Evolutionary conservation across 495 filamentous ascomycete species (phyloP), one percentile per base, ranked within the genome.

Genomic region (Chaetomium fimeti): DNA sequence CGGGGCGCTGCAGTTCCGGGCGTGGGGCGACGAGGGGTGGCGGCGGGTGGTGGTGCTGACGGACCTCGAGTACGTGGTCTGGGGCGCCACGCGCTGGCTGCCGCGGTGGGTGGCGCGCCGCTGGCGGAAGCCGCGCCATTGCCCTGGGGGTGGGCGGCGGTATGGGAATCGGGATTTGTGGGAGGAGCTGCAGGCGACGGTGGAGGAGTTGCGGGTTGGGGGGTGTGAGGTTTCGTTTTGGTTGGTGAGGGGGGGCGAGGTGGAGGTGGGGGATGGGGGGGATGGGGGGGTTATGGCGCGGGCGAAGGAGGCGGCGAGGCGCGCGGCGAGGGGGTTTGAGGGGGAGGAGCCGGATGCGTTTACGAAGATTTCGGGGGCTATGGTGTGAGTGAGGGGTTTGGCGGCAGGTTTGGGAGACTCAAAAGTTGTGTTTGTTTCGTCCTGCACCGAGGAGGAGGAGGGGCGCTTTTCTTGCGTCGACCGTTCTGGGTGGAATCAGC

Each of bases 61-160:
- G 0, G 79, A 84, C 60, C 79, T 79, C 2, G 74, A 76, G 59
- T 83, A 83, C 56, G 67, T 84, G 2, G 76, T 75, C 32, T 64
- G 69, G 22, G 76, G 79, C 8, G 72, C 78, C 15, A 81, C 78
- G 3, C 65, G 72, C 52, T 79, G 75, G 74, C 56, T 83, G 12
- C 65, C 70, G 24, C 64, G 66, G 22, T 84, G 82, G 83, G 74
- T 73, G 52, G 59, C 63, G 1, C 73, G 77, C 48, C 71, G 74
- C 22, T 83, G 78, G 76, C 60, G 65, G 45, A 68, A 55, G 65
- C 70, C 55, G 28, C n/a, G 52, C 2, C 1, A 27, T n/a, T 25
- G 52, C 2, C 1, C 2, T n/a, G 15, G 18, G 15, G 5, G 53
- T 6, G 43, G 24, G 45, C 6, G 53, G 0, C 5, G 13, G 5